These are phyloP conservation scores for Ustulina deusta DNA, from an alignment of 2,329 filamentous ascomycete species.

Conservation along the genomic window DNA sequence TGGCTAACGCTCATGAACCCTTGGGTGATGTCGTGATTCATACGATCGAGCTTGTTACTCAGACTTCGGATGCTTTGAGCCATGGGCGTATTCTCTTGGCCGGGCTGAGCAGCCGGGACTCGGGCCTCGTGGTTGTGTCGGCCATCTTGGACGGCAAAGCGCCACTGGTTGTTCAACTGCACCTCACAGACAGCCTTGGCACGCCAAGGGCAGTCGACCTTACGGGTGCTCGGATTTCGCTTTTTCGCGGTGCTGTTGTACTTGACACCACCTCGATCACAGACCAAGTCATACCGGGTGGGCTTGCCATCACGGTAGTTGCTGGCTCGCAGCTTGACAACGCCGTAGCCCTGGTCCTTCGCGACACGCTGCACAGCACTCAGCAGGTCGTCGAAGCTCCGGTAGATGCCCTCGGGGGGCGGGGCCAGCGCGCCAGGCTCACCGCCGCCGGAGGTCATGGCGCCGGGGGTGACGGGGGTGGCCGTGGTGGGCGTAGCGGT, in stretches of 20 bases:
- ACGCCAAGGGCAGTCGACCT: constrained; percentile 73
- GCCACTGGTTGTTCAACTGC: constrained; percentile 72
- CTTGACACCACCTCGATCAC: constrained; percentile 72
- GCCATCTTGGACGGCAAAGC: constrained; percentile 71
- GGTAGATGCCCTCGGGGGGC: constrained; percentile 70
- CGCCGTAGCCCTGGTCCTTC: constrained; percentile 72
- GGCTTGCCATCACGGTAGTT: constrained; percentile 73
- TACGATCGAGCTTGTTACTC: constrained; percentile 70
- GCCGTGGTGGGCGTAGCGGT: constrained; percentile 37
- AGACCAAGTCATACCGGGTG: constrained; percentile 72
- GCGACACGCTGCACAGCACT: constrained; percentile 68
- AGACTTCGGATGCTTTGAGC: constrained; percentile 69
- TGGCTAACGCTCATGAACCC: constrained; percentile 64
- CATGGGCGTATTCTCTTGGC: constrained; percentile 69
- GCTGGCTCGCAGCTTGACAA: constrained; percentile 72
- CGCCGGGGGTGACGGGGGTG: constrained; percentile 46
- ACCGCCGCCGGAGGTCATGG: constrained; percentile 40
- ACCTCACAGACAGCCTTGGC: constrained; percentile 74
- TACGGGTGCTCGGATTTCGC: constrained; percentile 72
- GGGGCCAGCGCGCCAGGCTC: constrained; percentile 59
- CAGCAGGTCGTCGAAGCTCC: constrained; percentile 70
- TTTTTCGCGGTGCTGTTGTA: constrained; percentile 75
- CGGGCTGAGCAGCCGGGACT: constrained; percentile 64
- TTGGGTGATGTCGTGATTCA: constrained; percentile 67
- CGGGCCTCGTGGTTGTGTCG: constrained; percentile 72